Base-by-base conservation (phyloP, 768 basidiomycete species). In the Tulasnella sp. region DNA sequence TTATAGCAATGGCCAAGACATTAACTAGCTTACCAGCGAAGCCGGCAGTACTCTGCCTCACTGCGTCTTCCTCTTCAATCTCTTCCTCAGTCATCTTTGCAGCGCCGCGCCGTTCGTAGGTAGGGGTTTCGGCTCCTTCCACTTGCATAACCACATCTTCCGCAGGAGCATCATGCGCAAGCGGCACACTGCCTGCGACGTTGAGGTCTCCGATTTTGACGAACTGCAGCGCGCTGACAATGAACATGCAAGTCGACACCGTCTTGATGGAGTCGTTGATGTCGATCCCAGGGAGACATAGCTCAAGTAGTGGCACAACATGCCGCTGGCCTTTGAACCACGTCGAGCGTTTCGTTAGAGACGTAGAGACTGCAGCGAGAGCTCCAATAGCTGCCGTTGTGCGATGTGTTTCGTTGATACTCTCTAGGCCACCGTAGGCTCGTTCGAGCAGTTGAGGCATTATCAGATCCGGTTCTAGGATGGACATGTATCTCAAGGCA, bases 381-480 rank as follows among this genome's bases (percentile, higher is more conserved):
- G 87, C 86, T 53, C 85, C 88, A 46, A 97, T 75, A 9, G 91
- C 89, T 1, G 93, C 88, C 1, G 91, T 92, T 3, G 93, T 96
- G 42, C 93, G 76, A 68, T 96, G 91, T 0, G 94, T 98, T 75
- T 97, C 93, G 63, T 93, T 92, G 17, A 97, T 80, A 10, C 85
- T 83, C 68, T 96, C 92, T n/a, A 98, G 74, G 0, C 92, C 92
- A 38, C 86, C 79, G 63, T 94, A 92, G 1, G 91, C 90, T 29
- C 92, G 81, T 66, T 96, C 93, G 22, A 98, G 76, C 11, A 97
- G 74, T 43, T 91, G 84, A 2, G 92, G 92, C 83, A 98, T 86
- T 65, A 97, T 78, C 31, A 94, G 72, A 17, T 77, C 74, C 0
- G 94, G 90, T 66, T 96, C 92, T 5, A 91, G 75, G 57, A 85